Conservation (phyloP, 495 filamentous ascomycete species). For the Halenospora varia region DNA sequence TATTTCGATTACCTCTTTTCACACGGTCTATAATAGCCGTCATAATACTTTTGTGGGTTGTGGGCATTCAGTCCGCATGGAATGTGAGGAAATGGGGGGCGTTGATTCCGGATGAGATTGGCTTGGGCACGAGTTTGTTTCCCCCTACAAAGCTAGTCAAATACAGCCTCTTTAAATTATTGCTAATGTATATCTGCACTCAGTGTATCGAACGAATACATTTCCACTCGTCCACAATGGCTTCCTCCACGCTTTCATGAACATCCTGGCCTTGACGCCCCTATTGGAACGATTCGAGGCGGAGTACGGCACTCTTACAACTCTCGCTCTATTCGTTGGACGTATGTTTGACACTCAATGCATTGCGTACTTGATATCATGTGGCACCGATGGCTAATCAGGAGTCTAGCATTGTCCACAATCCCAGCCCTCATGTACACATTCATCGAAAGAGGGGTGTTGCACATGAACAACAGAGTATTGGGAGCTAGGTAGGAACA, state of each 20-base stretch:
- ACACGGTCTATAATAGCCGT: constrained; percentile 70
- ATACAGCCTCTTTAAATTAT: neutral
- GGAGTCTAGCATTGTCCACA: constrained; percentile 64
- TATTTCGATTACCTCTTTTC: constrained; percentile 82
- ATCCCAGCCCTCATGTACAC: constrained; percentile 72
- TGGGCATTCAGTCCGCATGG: constrained; percentile 61
- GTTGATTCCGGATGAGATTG: constrained; percentile 71
- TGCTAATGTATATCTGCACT: constrained; percentile 12
- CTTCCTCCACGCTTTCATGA: constrained; percentile 75
- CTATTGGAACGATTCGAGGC: constrained; percentile 88
- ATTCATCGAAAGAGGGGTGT: constrained; percentile 61
- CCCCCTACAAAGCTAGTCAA: neutral
- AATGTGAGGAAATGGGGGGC: constrained; percentile 70
- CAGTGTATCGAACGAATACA: constrained; percentile 91
- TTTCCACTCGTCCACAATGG: constrained; percentile 84
- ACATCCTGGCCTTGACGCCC: constrained; percentile 73
- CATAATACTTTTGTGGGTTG: constrained; percentile 64
- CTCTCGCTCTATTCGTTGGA: constrained; percentile 79
- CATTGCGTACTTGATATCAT: neutral
- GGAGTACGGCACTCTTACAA: constrained; percentile 88
- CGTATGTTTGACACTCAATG: constrained; percentile 52
- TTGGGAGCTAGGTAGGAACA: constrained; percentile 74
- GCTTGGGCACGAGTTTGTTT: constrained; percentile 68
- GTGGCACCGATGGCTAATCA: constrained; percentile 15
- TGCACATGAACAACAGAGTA: constrained; percentile 62